Conservation (phyloP, 495 filamentous ascomycete species). For the Barbatosphaeria neglecta region DNA sequence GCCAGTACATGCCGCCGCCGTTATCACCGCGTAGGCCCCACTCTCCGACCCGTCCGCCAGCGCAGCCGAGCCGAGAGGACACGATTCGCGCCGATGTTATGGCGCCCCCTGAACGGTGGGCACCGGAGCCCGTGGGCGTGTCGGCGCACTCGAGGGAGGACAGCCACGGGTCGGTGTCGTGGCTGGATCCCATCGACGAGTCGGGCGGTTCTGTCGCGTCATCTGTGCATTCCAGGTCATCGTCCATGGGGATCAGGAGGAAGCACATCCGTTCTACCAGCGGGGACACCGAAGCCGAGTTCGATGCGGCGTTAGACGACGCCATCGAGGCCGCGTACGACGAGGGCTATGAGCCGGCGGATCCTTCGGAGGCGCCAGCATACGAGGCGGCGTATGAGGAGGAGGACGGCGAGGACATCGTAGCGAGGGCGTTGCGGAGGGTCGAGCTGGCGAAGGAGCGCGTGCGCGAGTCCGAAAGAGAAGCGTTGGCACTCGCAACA, state of each 20-base stretch:
- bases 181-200: slow-evolving; percentile 95
- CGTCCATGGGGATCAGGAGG: slow-evolving; percentile 53
- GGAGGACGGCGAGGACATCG: slow-evolving; percentile 32
- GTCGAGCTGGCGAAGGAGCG: slow-evolving; percentile 70
- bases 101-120: slow-evolving; percentile 21
- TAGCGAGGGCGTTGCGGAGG: slow-evolving; percentile 51
- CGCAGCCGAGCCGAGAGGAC: slow-evolving; percentile 19
- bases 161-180: slow-evolving; percentile 74
- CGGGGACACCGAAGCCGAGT: slow-evolving; percentile 77
- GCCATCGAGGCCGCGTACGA: slow-evolving; percentile 95
- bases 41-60: slow-evolving; percentile 27
- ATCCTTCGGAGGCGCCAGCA: slow-evolving; percentile 29
- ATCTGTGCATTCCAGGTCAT: slow-evolving; percentile 71
- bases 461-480: slow-evolving; percentile 65
- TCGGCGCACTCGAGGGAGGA: slow-evolving; percentile 40
- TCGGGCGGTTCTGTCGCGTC: slow-evolving; percentile 71
- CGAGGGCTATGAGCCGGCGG: slow-evolving; percentile 74
- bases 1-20: slow-evolving; percentile 51
- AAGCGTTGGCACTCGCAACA: slow-evolving; percentile 55
- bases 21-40: slow-evolving; percentile 46
- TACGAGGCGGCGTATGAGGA: slow-evolving; percentile 13
- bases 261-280: slow-evolving; percentile 56
- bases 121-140: slow-evolving; percentile 8
- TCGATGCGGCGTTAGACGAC: slow-evolving; percentile 88
- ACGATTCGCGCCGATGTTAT: slow-evolving; percentile 28